Percentiles rank a stretch among this genome's conserved stretches.
These are phyloP conservation scores for Malus sylvestris DNA, from an alignment of 306 rosid species.

Conservation along the genomic window DNA sequence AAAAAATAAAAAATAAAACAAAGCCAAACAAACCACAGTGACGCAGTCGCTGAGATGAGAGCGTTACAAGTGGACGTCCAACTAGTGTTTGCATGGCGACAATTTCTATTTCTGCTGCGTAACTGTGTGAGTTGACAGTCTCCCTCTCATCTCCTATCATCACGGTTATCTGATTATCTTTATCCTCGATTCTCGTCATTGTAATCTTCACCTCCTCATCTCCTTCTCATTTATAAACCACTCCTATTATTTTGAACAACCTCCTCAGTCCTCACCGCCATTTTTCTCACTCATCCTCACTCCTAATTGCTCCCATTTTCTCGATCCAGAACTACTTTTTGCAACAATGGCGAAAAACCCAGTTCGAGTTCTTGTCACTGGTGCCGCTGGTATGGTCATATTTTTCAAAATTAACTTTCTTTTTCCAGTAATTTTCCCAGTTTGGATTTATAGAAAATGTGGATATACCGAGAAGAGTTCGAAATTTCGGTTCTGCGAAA, in stretches of 20 bases:
- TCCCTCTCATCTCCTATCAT: neutral
- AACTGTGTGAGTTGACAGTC: neutral
- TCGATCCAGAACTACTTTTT: neutral
- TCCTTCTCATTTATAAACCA: neutral
- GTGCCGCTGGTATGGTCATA: slow-evolving; percentile 41
- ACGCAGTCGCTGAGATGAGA: neutral
- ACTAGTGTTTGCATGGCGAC: neutral
- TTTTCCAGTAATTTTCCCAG: neutral
- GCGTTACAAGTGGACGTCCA: neutral
- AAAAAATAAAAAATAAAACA: neutral
- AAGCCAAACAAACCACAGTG: neutral
- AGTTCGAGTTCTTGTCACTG: slow-evolving; percentile 43
- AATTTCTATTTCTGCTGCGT: neutral
- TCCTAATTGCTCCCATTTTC: neutral
- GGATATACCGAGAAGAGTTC: neutral
- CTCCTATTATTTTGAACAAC: neutral
- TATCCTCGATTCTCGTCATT: slow-evolving; percentile 21
- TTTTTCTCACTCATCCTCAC: neutral
- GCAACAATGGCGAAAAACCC: slow-evolving; percentile 32
- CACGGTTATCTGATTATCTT: neutral
- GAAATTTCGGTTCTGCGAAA: neutral
- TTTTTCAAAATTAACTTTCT: neutral
- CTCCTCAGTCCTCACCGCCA: neutral
- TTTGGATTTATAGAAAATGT: neutral
- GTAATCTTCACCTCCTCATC: neutral